A percentile compares a stretch with the other conserved stretches of the same genome.
Conservation (phyloP, 768 basidiomycete species). For the Collybiopsis luxurians region DNA sequence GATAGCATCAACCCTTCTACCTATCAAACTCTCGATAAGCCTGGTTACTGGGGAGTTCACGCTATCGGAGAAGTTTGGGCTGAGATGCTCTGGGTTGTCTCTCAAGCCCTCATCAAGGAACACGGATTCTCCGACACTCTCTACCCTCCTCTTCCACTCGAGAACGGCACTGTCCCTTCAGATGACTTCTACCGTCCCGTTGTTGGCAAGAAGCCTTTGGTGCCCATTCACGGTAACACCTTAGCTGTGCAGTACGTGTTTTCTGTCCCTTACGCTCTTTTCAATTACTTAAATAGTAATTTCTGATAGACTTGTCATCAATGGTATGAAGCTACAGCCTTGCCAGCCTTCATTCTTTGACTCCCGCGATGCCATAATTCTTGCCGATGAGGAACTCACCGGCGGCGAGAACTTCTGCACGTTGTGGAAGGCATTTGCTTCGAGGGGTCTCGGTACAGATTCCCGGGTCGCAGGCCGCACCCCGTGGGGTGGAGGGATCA, state of each 20-base stretch:
- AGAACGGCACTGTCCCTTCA: conserved; percentile 59
- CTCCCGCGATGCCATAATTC: conserved; percentile 85
- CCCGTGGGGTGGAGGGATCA: conserved; percentile 92
- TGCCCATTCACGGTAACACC: conserved; percentile 93
- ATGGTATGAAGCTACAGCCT: conserved; percentile 93
- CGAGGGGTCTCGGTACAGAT: conserved; percentile 77
- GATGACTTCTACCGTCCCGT: conserved; percentile 72
- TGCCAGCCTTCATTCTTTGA: conserved; percentile 92
- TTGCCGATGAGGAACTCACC: conserved; percentile 87
- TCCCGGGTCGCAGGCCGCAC: conserved; percentile 72
- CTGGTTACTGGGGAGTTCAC: conserved; percentile 92
- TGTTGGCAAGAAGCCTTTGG: conserved; percentile 51
- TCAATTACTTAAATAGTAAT: not conserved
- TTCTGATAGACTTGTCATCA: conserved; percentile 63
- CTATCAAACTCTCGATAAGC: conserved; percentile 93
- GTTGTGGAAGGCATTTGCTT: conserved; percentile 83
- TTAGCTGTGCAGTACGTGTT: conserved; percentile 63
- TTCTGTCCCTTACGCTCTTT: conserved; percentile 3
- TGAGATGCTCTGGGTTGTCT: conserved; percentile 80
- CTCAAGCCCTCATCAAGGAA: conserved; percentile 71
- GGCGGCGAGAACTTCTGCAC: conserved; percentile 91
- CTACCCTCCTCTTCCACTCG: conserved; percentile 74
- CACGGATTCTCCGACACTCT: conserved; percentile 78
- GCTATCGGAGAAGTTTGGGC: conserved; percentile 97
- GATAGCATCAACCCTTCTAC: conserved; percentile 79